Evolutionary conservation across 2,329 filamentous ascomycete genomes (phyloP), one percentile per base, ranked within the genome.

Genomic region (Xylariomycetidae sp.): DNA sequence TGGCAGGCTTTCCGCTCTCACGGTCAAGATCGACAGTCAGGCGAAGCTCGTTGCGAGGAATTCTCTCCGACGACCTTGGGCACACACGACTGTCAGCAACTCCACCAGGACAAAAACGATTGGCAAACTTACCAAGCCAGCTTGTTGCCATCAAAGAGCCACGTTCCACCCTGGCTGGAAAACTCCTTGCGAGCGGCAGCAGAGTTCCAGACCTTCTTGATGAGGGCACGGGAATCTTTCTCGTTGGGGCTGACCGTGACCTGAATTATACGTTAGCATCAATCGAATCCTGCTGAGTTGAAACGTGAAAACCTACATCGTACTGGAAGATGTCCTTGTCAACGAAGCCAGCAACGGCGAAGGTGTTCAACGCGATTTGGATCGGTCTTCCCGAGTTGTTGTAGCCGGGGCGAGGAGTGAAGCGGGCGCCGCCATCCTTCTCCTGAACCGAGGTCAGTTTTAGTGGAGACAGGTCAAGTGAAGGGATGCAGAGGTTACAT

Each of bases 71-170:
- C 9, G 62, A 66, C 57, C 54, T 60, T 26, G 2, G 6, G 12
- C 19, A 13, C 20, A 28, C 31, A 8, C 31, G 5, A 6, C 15
- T 9, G 3, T 7, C 19, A n/a, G n/a, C n/a, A n/a, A n/a, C n/a
- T n/a, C n/a, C n/a, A n/a, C 16, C 12, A 8, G 6, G 12, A 33
- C 25, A 15, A 4, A 3, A n/a, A 24, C 3, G 3, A 4, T 12
- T 29, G n/a, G n/a, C 14, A 26, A n/a, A 58, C 65, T 49, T 65
- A 84, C 90, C 92, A 98, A 12, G 87, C 89, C 29, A 98, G 70
- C 57, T 82, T 86, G 50, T 82, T 80, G 18, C 86, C 85, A 61
- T 96, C 88, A 48, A 78, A 88, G 35, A 95, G 74, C 74, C 82
- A 87, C 25, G 47, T 51, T 5, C 60, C 64, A 37, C 66, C 65